Evolutionary conservation across 148 eudicot species (phyloP).

Genomic region (Camellia sinensis): DNA sequence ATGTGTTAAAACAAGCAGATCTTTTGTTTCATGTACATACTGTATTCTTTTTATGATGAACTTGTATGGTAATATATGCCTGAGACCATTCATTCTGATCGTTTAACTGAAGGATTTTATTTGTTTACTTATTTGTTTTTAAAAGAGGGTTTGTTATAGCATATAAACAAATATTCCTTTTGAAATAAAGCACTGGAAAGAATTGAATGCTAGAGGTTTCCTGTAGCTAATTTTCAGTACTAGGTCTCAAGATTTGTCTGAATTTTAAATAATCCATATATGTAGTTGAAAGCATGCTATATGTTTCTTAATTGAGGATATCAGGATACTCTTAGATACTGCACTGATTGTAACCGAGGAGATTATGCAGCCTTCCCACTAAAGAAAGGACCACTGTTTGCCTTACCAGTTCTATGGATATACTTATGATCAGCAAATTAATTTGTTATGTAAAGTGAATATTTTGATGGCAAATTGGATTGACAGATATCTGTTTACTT

Average conservation of each 20-base stretch:
- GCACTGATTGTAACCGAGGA: neutral
- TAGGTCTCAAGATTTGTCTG: neutral
- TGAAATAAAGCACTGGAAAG: neutral
- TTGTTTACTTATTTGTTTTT: too few relatives aligned
- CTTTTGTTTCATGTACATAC: neutral
- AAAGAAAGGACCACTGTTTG: neutral
- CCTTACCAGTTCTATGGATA: neutral
- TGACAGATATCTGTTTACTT: slow-evolving; percentile 2
- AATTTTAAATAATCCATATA: neutral
- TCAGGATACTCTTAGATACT: neutral
- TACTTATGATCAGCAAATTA: neutral
- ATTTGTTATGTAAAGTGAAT: neutral
- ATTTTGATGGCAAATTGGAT: neutral
- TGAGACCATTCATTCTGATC: neutral
- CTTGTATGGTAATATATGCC: neutral
- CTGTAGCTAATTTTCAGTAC: neutral
- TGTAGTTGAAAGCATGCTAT: neutral
- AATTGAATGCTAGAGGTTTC: neutral
- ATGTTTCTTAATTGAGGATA: neutral
- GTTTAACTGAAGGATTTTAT: too few relatives aligned
- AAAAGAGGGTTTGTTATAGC: neutral
- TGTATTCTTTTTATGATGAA: neutral
- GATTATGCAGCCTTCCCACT: neutral
- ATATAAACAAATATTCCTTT: neutral
- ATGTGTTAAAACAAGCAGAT: neutral